Evolutionary conservation across 148 eudicot genomes (phyloP), one percentile per base, ranked within the genome.

Genomic region (Rhododendron kiyosumense): DNA sequence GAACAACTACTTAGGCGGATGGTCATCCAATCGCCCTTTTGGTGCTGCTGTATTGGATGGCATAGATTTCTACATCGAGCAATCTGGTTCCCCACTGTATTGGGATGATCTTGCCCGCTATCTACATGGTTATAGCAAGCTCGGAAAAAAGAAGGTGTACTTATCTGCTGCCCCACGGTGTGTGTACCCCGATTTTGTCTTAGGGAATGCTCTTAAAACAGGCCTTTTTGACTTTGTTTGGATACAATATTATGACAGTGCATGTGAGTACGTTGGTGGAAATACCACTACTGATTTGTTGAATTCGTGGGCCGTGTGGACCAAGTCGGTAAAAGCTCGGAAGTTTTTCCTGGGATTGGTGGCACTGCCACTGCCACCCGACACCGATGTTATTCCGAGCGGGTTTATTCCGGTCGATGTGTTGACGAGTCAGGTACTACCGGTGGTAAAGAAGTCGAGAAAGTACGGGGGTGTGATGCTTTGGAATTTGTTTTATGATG

Each of bases 391-490:
- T 94, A 82, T 75, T 96, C 84, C 98, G 95, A 14, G 93, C 5
- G 99, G 98, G 83, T 94, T 87, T 34, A 57, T 96, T 84, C 94
- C 98, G 30, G 85, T 93, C 0, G 87, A 86, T 10, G 94, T 91
- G 85, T 71, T 95, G 51, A 94, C 80, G 0, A 83, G 85, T 43
- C 82, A 91, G 51, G 87, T 96, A 36, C 89, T 96, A 7, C 95
- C 98, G 17, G 82, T 80, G 71, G 94, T 94, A 38, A 91, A 90
- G 88, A 89, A 32, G 57, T 90, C 94, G 0, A 63, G 61, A 0
- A 95, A 92, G 46, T 96, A 96, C 83, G 99, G 98, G 9, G 99
- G 99, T 0, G 94, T 94, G 9, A 96, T 96, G 98, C 88, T 96
- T 84, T 96, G 96, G 98, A 90, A 94, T 1, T 93, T 90, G 88